Evolutionary conservation across 108 stramenopile genomes (phyloP).

Genomic region (Chaetoceros muelleri): DNA sequence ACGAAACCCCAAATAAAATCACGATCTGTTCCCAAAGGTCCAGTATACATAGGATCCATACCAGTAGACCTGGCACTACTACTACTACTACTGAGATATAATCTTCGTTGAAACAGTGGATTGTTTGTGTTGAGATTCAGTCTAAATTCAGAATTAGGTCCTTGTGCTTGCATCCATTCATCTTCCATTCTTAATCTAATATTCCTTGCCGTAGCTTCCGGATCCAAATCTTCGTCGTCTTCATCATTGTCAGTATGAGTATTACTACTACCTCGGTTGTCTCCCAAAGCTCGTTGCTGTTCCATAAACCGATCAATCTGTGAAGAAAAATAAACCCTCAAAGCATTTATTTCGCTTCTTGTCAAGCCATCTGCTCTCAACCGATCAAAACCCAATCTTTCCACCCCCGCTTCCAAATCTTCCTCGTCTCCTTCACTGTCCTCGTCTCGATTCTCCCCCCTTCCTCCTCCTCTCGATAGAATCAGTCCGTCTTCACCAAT

Average conservation of each 20-base stretch:
- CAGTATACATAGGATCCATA: slow-evolving; percentile 11
- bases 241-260: slow-evolving; percentile 6
- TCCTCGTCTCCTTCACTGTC: slow-evolving; percentile 24
- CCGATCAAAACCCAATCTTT: slow-evolving; percentile 74
- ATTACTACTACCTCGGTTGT: not conserved
- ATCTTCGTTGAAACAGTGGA: slow-evolving; percentile 9
- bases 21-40: slow-evolving; percentile 60
- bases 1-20: slow-evolving; percentile 91
- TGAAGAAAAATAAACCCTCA: slow-evolving; percentile 68
- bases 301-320: slow-evolving; percentile 56
- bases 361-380: slow-evolving; percentile 46
- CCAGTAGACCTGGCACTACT: too few relatives aligned
- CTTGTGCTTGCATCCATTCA: slow-evolving; percentile 75
- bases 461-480: not conserved
- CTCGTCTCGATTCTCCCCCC: slow-evolving; percentile 3
- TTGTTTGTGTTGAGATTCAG: slow-evolving; percentile 64
- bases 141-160: slow-evolving; percentile 73
- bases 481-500: not conserved
- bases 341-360: slow-evolving; percentile 51
- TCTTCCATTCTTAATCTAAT: slow-evolving; percentile 53
- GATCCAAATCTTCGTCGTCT: slow-evolving; percentile 23
- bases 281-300: slow-evolving; percentile 15
- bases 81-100: not conserved
- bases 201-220: slow-evolving; percentile 5
- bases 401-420: slow-evolving; percentile 17